phyloP scores from a whole-genome alignment of 2,329 filamentous ascomycete genomes.

The Diaporthe citrichinensis region DNA sequence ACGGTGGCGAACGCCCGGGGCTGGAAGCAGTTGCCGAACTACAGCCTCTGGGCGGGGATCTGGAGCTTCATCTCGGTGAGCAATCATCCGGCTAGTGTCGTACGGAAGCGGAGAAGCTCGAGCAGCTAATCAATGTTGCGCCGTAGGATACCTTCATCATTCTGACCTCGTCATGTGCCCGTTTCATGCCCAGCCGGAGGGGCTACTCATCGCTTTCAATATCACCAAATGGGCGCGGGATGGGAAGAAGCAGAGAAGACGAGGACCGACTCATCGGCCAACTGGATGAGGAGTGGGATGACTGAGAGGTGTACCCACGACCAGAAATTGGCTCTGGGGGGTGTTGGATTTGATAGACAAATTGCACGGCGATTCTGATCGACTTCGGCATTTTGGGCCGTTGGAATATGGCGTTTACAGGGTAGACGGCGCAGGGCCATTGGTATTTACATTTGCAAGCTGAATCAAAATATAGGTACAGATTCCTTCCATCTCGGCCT shows the following conservation, averaged over 20 bases:
- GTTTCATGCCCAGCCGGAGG: conserved; percentile 73
- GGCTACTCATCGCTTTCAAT: conserved; percentile 77
- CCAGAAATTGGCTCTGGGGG: background rate
- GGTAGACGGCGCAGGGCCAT: conserved; percentile 33
- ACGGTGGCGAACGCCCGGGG: conserved; percentile 94
- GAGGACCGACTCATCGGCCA: conserved; percentile 97
- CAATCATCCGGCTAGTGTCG: conserved; percentile 42
- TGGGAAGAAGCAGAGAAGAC: conserved; percentile 73
- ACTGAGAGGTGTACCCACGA: conserved; percentile 58
- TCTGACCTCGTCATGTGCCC: conserved; percentile 76
- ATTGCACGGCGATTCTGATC: background rate
- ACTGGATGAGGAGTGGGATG: conserved; percentile 97
- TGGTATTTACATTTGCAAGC: conserved; percentile 21
- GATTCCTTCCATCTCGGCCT: background rate
- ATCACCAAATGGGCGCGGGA: conserved; percentile 63
- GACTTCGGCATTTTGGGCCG: conserved; percentile 7
- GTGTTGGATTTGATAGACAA: conserved; percentile 13
- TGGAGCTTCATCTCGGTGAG: conserved; percentile 85
- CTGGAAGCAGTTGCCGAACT: conserved; percentile 96
- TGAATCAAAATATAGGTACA: conserved; percentile 24
- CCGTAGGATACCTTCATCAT: conserved; percentile 76
- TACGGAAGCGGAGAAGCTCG: conserved; percentile 24
- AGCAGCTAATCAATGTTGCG: conserved; percentile 34
- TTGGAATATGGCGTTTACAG: conserved; percentile 36
- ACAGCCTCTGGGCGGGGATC: conserved; percentile 90